phyloP scores from a whole-genome alignment of 2,329 filamentous ascomycete genomes.

The Xylariaceae sp. region DNA sequence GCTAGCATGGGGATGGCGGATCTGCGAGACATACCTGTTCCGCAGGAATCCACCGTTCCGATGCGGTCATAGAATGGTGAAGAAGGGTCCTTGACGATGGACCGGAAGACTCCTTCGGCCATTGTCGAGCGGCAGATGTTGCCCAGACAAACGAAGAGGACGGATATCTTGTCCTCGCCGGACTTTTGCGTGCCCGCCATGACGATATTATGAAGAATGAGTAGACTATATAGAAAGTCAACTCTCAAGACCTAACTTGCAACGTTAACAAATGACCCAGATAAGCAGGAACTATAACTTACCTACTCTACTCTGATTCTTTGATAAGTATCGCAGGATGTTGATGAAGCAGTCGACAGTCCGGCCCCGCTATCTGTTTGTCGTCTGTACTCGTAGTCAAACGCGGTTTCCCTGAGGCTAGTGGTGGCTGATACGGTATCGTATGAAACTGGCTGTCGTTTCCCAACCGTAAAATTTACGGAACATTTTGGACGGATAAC shows the following conservation, averaged over 20 bases:
- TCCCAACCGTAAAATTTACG: too few relatives aligned
- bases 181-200: conserved; percentile 12
- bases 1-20: neutral
- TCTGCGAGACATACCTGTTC: conserved; percentile 53
- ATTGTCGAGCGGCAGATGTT: conserved; percentile 95
- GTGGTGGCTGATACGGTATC: neutral
- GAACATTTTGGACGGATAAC: too few relatives aligned
- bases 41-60: conserved; percentile 74
- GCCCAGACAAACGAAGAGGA: conserved; percentile 93
- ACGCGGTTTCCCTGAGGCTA: neutral
- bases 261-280: neutral
- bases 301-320: neutral
- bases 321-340: neutral
- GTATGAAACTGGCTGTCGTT: neutral
- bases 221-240: neutral
- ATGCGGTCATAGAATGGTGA: conserved; percentile 56
- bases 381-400: neutral
- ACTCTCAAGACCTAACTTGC: neutral
- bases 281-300: too few relatives aligned
- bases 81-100: conserved; percentile 53
- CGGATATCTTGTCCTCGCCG: conserved; percentile 46
- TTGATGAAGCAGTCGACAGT: neutral
- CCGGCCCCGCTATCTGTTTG: neutral
- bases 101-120: conserved; percentile 89
- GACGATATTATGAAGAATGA: neutral